Evolutionary conservation across 192 early-diverging fungal genomes (phyloP).

Genomic region (Spizellomyces punctatus): DNA sequence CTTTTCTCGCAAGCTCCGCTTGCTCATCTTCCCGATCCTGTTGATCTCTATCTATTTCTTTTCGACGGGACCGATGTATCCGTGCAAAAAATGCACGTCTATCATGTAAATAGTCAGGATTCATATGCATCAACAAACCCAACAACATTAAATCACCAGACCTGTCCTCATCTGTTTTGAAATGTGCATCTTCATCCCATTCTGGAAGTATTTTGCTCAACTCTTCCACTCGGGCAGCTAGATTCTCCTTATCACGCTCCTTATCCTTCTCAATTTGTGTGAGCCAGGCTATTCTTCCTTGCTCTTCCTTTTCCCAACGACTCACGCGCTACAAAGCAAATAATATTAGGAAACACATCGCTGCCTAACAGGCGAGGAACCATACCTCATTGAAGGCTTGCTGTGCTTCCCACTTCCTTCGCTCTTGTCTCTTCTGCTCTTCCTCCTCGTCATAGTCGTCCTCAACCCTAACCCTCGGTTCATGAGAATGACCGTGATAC

Average conservation of each 20-base stretch:
- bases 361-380: not conserved
- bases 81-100: constrained; percentile 22
- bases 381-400: constrained; percentile 48
- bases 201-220: constrained; percentile 50
- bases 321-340: constrained; percentile 53
- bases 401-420: constrained; percentile 42
- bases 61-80: constrained; percentile 16
- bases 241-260: constrained; percentile 51
- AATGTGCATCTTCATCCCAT: constrained; percentile 77
- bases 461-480: not conserved
- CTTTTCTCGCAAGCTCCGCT: constrained; percentile 52
- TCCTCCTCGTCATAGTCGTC: constrained; percentile 51
- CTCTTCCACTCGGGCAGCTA: constrained; percentile 45
- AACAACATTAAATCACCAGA: not conserved
- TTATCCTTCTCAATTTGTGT: constrained; percentile 40
- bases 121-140: too few relatives aligned
- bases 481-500: not conserved
- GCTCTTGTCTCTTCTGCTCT: constrained; percentile 48
- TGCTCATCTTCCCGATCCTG: constrained; percentile 59
- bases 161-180: constrained; percentile 37
- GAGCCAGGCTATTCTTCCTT: constrained; percentile 27
- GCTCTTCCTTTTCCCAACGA: constrained; percentile 67
- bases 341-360: not conserved
- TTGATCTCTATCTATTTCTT: constrained; percentile 36
- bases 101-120: too few relatives aligned